Evolutionary conservation across 1,139 yeast genomes (phyloP), one percentile per base, ranked within the genome.

Genomic region (Candida smagusa): DNA sequence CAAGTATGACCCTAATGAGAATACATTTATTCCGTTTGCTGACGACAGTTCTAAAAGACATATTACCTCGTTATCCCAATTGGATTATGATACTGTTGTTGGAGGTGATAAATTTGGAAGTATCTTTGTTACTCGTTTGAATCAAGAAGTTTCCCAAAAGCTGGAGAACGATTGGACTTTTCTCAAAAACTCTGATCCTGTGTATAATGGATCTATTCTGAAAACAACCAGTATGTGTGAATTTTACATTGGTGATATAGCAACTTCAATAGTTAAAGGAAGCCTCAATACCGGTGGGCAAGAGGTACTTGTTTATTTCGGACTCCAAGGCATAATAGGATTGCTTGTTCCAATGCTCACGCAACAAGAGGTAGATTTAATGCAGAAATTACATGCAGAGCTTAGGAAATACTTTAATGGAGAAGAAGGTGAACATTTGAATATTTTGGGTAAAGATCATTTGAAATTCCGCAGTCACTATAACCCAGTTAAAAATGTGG

Each of bases 91-190:
- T 42, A 88, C 97, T 0, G 74, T 85, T 0, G 65, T 85, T 28
- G 88, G 85, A 1, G 96, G 96, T n/a, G 98, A 92, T 55, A 83
- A 81, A 51, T 89, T 84, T 61, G 97, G 98, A 1, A 86, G 84
- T 50, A 38, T 90, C 0, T 81, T 83, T 59, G 74, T 86, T 2
- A 60, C 86, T 28, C 64, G 96, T 45, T 59, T 83, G 33, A 77
- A 84, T 0, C 60, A 61, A 13, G 59, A 65, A 2, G 61, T 68
- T 0, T 69, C 79, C 0, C 58, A 61, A 32, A 59, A 67, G 34
- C 61, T 79, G 12, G 82, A 76, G 41, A 74, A 68, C 33, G 83
- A 78, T 40, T 65, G 69, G 54, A 67, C 70, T 31, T 69, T 78
- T n/a, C 35, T 58, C 8, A 60, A 66, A 32, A 60, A 48, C 31